Percentiles rank a stretch among this genome's conserved stretches.
These are phyloP conservation scores for Eucalyptus globulus DNA, from an alignment of 345 rosid species.

Conservation along the genomic window DNA sequence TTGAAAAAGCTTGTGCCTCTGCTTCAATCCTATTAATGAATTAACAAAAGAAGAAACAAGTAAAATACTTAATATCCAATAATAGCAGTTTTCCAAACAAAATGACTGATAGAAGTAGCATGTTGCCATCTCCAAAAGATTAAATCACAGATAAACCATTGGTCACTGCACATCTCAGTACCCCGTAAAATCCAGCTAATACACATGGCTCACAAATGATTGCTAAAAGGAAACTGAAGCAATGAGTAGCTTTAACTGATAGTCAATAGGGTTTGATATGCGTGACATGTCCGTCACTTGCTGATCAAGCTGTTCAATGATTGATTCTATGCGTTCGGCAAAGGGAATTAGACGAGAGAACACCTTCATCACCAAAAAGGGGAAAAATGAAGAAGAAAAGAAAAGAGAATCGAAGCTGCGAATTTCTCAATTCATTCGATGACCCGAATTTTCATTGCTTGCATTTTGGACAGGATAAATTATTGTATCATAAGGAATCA, in stretches of 20 bases:
- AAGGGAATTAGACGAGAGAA: neutral
- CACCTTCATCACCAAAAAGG: neutral
- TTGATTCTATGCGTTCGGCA: neutral
- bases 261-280: neutral
- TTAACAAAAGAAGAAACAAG: neutral
- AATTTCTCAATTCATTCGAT: neutral
- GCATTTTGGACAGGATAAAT: neutral
- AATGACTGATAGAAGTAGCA: neutral
- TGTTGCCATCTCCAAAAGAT: neutral
- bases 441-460: neutral
- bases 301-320: neutral
- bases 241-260: neutral
- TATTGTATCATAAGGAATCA: too few relatives aligned
- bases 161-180: neutral
- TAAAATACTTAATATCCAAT: neutral
- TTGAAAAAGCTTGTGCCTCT: rapidly evolving
- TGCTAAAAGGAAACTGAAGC: neutral
- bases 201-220: neutral
- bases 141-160: neutral
- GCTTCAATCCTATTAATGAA: neutral
- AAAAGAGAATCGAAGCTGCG: neutral
- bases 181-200: neutral
- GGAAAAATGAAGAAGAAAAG: neutral
- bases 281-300: neutral
- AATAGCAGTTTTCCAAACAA: neutral